Evolutionary conservation across 179 eudicot species (phyloP).

Genomic region (Monotropa hypopitys): DNA sequence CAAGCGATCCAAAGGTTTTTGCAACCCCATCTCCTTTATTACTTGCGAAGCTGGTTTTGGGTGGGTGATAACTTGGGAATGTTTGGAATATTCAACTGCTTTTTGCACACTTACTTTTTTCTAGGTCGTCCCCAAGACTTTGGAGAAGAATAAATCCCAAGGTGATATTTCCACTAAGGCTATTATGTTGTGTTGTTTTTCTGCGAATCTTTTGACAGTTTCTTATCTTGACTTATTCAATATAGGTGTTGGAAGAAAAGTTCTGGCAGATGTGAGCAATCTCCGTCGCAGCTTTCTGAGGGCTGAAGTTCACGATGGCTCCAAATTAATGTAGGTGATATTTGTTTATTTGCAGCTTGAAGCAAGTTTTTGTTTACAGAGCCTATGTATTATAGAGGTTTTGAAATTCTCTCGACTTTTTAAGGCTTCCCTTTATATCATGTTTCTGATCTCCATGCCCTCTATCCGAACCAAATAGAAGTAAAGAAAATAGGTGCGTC

Average conservation of each 20-base stretch:
- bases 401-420: neutral
- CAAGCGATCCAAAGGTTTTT: conserved; percentile 7
- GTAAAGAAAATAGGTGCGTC: neutral
- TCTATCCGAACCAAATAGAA: neutral
- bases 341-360: neutral
- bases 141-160: conserved; percentile 24
- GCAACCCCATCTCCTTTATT: neutral
- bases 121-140: conserved; percentile 22
- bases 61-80: neutral
- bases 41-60: neutral
- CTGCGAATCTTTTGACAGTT: neutral
- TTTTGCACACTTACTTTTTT: neutral
- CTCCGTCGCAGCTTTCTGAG: conserved; percentile 19
- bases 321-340: conserved; percentile 26
- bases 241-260: conserved; percentile 40
- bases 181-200: neutral
- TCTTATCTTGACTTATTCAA: conserved; percentile 18
- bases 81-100: neutral
- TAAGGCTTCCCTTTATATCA: neutral
- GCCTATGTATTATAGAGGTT: neutral
- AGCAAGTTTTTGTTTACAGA: neutral
- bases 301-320: conserved; percentile 22
- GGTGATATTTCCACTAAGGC: conserved; percentile 29
- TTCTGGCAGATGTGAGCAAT: conserved; percentile 69
- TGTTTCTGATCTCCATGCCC: neutral